Conservation (phyloP, 208 protist genomes). For the Acanthamoeba sp. region DNA sequence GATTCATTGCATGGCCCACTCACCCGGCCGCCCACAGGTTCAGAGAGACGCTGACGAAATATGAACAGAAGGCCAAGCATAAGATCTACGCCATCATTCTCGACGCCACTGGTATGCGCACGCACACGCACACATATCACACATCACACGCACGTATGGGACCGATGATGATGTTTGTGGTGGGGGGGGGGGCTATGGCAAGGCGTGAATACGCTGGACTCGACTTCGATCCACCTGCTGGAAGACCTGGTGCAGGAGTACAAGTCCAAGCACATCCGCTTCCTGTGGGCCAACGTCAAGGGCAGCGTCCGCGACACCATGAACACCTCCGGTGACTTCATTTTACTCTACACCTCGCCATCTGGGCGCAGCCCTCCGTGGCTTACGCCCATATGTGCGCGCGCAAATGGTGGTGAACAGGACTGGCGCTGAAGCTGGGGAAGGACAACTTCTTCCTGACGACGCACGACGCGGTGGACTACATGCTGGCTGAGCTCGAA, state of each 20-base stretch:
- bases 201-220: conserved; percentile 50
- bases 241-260: conserved; percentile 6
- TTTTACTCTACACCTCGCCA: neutral
- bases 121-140: neutral
- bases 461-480: conserved; percentile 34
- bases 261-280: conserved; percentile 38
- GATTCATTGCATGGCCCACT: too few relatives aligned
- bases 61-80: neutral
- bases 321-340: conserved; percentile 5
- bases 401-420: neutral
- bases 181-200: too few relatives aligned
- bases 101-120: neutral
- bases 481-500: conserved; percentile 3
- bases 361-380: neutral
- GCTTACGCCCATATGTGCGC: neutral
- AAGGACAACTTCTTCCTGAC: conserved; percentile 25
- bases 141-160: neutral
- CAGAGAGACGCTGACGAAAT: neutral
- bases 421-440: neutral
- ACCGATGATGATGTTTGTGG: neutral
- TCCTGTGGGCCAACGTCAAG: conserved; percentile 72
- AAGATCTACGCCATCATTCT: conserved; percentile 42
- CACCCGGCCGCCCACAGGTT: too few relatives aligned
- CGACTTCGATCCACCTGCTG: conserved; percentile 41
- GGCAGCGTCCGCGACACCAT: conserved; percentile 36